These are phyloP conservation scores for Hygrophila difformis DNA, from an alignment of 257 asterid genomes.

Conservation along the genomic window DNA sequence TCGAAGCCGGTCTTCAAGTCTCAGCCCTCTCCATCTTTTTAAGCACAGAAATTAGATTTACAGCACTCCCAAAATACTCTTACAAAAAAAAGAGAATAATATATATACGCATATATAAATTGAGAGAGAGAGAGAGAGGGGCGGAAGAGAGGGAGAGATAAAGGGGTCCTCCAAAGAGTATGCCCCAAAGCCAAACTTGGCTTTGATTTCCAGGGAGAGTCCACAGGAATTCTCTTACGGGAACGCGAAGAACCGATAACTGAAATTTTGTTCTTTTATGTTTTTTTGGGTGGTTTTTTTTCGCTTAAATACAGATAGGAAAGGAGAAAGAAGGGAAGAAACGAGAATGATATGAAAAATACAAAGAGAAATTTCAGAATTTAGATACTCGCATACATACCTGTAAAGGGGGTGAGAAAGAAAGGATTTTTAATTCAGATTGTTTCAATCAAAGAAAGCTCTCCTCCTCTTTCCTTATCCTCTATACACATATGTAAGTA, in stretches of 20 bases:
- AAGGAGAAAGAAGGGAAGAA: neutral
- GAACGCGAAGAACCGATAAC: conserved; percentile 16
- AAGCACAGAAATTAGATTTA: neutral
- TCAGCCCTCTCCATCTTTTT: too few relatives aligned
- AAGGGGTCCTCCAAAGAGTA: conserved; percentile 35
- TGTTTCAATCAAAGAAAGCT: conserved; percentile 22
- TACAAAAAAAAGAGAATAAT: conserved; percentile 4
- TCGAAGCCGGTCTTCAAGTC: too few relatives aligned
- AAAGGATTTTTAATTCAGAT: conserved; percentile 14
- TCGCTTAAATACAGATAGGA: conserved; percentile 8
- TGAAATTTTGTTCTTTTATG: conserved; percentile 9
- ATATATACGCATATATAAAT: neutral
- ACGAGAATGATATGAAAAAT: neutral
- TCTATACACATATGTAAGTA: conserved; percentile 26
- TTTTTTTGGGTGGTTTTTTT: too few relatives aligned
- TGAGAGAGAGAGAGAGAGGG: conserved; percentile 11
- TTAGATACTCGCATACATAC: conserved; percentile 18
- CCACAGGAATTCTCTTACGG: conserved; percentile 39
- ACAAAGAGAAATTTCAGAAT: neutral
- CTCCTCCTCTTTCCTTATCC: conserved; percentile 17
- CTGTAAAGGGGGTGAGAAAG: conserved; percentile 20
- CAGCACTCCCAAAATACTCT: conserved; percentile 13
- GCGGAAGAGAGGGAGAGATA: conserved; percentile 26
- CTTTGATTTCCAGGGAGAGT: conserved; percentile 59
- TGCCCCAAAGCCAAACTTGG: conserved; percentile 34